These are phyloP conservation scores for Backusella parvicylindrica DNA, from an alignment of 192 early-diverging fungal species.

Conservation along the genomic window DNA sequence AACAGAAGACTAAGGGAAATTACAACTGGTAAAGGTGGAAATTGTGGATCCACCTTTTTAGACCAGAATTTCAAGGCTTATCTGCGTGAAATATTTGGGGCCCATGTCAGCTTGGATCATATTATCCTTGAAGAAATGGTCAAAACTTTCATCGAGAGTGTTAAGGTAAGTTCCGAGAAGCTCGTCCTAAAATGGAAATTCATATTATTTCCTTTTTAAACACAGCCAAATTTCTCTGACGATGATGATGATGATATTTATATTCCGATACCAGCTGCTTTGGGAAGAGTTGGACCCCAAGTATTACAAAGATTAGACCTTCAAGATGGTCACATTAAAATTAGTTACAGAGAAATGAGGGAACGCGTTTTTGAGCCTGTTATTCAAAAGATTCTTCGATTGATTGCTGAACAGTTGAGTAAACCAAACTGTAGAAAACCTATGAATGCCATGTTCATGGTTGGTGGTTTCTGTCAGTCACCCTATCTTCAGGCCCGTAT, in stretches of 20 bases:
- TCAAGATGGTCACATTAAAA: conserved; percentile 28
- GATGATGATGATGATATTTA: conserved; percentile 37
- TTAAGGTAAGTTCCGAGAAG: conserved; percentile 23
- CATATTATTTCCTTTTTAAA: background rate
- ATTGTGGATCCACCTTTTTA: conserved; percentile 45
- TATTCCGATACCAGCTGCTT: conserved; percentile 28
- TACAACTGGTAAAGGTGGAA: conserved; percentile 47
- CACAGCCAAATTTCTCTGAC: conserved; percentile 39
- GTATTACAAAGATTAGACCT: background rate
- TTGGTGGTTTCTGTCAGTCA: conserved; percentile 39
- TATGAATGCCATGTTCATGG: conserved; percentile 38
- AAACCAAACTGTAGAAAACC: conserved; percentile 21
- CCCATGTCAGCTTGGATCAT: conserved; percentile 23
- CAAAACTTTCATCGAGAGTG: conserved; percentile 42
- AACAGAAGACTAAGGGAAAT: conserved; percentile 38
- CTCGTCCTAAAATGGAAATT: background rate
- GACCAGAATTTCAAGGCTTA: conserved; percentile 42
- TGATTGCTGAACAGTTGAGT: conserved; percentile 29
- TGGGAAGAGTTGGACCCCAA: background rate
- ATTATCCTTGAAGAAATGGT: conserved; percentile 23
- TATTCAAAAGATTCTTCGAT: conserved; percentile 23
- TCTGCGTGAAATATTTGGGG: conserved; percentile 35
- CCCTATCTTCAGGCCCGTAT: conserved; percentile 39
- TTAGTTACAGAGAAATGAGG: conserved; percentile 17
- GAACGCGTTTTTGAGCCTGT: conserved; percentile 42